phyloP scores from a whole-genome alignment of 2,329 filamentous ascomycete species.

The Ophioceras dolichostomum region DNA sequence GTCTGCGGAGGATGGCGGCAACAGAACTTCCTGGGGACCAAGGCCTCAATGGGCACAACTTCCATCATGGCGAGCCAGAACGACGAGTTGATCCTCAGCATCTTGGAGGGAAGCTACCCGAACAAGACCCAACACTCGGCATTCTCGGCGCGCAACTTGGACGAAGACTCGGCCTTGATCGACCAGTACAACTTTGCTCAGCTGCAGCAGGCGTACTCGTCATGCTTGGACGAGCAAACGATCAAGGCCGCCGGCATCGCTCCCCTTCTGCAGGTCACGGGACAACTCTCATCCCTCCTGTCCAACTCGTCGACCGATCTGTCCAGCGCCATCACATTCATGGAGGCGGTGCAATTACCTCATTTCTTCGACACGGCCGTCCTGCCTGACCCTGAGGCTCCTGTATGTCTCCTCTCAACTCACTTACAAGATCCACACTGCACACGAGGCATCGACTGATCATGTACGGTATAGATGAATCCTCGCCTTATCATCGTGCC shows the following conservation, averaged over 20 bases:
- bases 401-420: slow-evolving; percentile 11
- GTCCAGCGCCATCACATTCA: slow-evolving; percentile 31
- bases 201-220: slow-evolving; percentile 49
- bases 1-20: slow-evolving; percentile 56
- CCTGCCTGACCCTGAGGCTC: slow-evolving; percentile 30
- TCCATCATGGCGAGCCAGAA: slow-evolving; percentile 53
- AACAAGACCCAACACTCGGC: slow-evolving; percentile 23
- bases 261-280: slow-evolving; percentile 45
- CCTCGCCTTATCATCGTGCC: no score
- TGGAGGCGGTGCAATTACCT: slow-evolving; percentile 31
- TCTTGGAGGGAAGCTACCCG: slow-evolving; percentile 47
- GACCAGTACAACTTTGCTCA: slow-evolving; percentile 55
- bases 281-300: slow-evolving; percentile 32
- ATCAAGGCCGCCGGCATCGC: slow-evolving; percentile 41
- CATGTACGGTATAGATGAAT: no score
- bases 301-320: slow-evolving; percentile 22
- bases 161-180: slow-evolving; percentile 22
- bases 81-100: slow-evolving; percentile 44
- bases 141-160: slow-evolving; percentile 30
- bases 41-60: no score
- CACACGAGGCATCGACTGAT: no score
- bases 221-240: no score
- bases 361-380: slow-evolving; percentile 22
- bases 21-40: no score
- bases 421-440: no score